Conservation (phyloP, 805 yeast genomes). For the Cyberlindnera nakhonratchasimensis region DNA sequence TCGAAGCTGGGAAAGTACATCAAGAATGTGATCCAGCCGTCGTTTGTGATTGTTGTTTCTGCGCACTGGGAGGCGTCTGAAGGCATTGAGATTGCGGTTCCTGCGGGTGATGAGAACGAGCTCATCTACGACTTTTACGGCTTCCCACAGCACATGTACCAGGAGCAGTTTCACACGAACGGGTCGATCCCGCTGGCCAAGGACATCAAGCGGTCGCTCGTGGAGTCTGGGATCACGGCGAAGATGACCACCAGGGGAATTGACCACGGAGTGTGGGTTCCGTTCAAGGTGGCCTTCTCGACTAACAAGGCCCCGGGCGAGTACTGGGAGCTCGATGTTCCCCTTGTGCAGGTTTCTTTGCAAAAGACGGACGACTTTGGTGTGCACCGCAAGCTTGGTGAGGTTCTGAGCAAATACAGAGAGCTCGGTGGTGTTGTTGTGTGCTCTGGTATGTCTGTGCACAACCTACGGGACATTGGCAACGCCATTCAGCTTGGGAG, state of each 20-base stretch:
- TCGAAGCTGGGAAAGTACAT: constrained; percentile 50
- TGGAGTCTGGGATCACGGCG: constrained; percentile 41
- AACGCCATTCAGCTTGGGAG: constrained; percentile 24
- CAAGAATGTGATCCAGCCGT: constrained; percentile 51
- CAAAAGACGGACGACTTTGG: constrained; percentile 37
- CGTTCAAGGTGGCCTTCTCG: constrained; percentile 67
- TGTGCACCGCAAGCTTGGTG: constrained; percentile 52
- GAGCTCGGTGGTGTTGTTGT: constrained; percentile 50
- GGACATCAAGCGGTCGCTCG: constrained; percentile 40
- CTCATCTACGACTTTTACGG: constrained; percentile 74
- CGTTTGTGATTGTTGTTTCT: constrained; percentile 60
- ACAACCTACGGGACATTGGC: constrained; percentile 59
- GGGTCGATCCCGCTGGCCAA: constrained; percentile 42
- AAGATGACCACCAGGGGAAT: constrained; percentile 55
- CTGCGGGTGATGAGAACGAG: constrained; percentile 42
- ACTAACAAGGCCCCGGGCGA: constrained; percentile 27
- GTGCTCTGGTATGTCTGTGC: constrained; percentile 79
- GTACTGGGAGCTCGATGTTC: constrained; percentile 32
- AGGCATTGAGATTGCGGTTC: constrained; percentile 47
- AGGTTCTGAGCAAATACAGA: constrained; percentile 48
- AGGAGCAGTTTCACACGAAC: constrained; percentile 55
- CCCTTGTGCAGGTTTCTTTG: constrained; percentile 41
- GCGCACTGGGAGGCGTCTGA: constrained; percentile 74
- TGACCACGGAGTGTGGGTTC: constrained; percentile 86
- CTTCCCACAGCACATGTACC: constrained; percentile 63